Evolutionary conservation across 2,329 filamentous ascomycete species (phyloP).

Genomic region (Aspergillus ibericus): DNA sequence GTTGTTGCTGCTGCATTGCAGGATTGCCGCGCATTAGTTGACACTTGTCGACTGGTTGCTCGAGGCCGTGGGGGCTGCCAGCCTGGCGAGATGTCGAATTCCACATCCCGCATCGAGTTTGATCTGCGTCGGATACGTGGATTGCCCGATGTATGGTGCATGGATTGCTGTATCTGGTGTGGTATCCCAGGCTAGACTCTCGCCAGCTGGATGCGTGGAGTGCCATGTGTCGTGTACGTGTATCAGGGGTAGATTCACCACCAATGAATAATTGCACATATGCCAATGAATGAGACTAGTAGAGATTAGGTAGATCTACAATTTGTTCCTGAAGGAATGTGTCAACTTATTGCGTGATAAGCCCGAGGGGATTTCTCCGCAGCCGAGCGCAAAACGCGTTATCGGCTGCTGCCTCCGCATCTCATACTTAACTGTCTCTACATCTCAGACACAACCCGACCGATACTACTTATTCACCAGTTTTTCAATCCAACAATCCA

Average conservation of each 20-base stretch:
- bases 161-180: no score
- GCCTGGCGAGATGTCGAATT: background rate
- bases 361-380: slow-evolving; percentile 30
- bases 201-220: no score
- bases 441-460: no score
- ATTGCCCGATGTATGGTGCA: background rate
- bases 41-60: background rate
- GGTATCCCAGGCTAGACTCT: no score
- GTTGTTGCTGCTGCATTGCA: background rate
- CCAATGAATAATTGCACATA: no score
- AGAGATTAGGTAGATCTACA: no score
- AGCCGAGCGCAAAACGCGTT: slow-evolving; percentile 9
- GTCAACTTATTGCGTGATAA: background rate
- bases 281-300: no score
- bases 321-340: no score
- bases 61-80: background rate
- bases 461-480: no score
- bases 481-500: no score
- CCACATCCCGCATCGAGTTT: background rate
- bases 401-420: slow-evolving; percentile 18
- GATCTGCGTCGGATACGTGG: background rate
- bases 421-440: background rate
- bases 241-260: no score
- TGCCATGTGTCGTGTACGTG: no score
- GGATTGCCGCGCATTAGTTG: background rate